phyloP scores from a whole-genome alignment of 148 eudicot species.

The Dysphania ambrosioides region DNA sequence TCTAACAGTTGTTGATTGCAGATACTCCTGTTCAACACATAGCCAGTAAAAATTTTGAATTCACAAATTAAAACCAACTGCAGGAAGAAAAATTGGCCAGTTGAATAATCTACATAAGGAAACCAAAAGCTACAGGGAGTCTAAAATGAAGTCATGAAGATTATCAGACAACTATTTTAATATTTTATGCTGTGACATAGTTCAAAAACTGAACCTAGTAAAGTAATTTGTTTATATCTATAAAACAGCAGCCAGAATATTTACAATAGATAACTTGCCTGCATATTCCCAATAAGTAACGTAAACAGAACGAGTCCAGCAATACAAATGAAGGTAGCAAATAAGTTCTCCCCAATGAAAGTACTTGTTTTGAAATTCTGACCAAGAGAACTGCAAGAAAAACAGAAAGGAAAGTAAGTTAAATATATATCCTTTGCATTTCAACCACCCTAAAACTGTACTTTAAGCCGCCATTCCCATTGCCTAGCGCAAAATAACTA shows the following conservation, averaged over 20 bases:
- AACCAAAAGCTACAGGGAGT: background rate
- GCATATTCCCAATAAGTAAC: constrained; percentile 82
- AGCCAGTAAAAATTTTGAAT: background rate
- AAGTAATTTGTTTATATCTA: background rate
- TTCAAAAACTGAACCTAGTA: background rate
- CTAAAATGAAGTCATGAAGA: background rate
- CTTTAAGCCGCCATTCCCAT: background rate
- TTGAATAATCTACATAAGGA: background rate
- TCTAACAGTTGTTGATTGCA: constrained; percentile 57
- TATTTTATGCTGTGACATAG: background rate
- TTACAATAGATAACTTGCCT: constrained; percentile 36
- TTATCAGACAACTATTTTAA: background rate
- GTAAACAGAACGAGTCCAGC: constrained; percentile 68
- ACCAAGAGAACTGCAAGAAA: constrained; percentile 66
- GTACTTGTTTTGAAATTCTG: constrained; percentile 74
- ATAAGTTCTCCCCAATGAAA: constrained; percentile 48
- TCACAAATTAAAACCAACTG: background rate
- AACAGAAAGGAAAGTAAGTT: constrained; percentile 4
- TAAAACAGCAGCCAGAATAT: background rate
- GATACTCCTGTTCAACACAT: constrained; percentile 46
- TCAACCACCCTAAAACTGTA: background rate
- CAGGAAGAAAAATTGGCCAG: background rate
- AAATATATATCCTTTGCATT: background rate
- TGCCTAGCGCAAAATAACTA: background rate
- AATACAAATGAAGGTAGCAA: constrained; percentile 56